Evolutionary conservation across 805 yeast species (phyloP).

Genomic region (Kluyveromyces lactis): DNA sequence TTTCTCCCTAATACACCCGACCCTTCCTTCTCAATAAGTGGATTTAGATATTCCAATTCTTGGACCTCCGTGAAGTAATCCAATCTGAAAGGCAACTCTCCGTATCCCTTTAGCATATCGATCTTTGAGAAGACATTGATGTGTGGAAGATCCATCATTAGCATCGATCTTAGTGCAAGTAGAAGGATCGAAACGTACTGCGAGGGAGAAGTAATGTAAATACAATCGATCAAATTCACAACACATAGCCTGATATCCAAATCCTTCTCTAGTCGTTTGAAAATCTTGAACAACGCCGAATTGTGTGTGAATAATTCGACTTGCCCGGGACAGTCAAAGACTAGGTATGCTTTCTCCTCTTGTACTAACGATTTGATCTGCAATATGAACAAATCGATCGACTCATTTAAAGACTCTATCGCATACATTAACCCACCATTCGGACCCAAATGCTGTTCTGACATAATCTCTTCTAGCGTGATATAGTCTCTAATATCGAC

Average conservation of each 20-base stretch:
- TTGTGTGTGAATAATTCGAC: conserved; percentile 92
- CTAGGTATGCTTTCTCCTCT: conserved; percentile 52
- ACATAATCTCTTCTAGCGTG: conserved; percentile 72
- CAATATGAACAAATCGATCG: conserved; percentile 49
- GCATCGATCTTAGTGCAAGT: conserved; percentile 81
- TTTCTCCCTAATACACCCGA: conserved; percentile 53
- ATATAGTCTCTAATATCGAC: conserved; percentile 73
- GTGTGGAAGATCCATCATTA: conserved; percentile 88
- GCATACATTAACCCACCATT: conserved; percentile 89
- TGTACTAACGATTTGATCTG: conserved; percentile 49
- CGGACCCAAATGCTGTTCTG: conserved; percentile 65
- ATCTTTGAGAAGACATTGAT: conserved; percentile 88
- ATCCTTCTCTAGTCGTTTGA: conserved; percentile 53
- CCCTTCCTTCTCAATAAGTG: conserved; percentile 64
- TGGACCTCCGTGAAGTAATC: conserved; percentile 91
- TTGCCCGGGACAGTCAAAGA: conserved; percentile 94
- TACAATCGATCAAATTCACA: conserved; percentile 77
- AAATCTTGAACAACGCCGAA: conserved; percentile 59
- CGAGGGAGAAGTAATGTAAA: conserved; percentile 76
- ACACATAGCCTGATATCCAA: conserved; percentile 72
- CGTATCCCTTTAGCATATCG: conserved; percentile 70
- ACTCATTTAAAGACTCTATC: conserved; percentile 53
- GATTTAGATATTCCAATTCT: conserved; percentile 61
- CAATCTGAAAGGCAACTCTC: conserved; percentile 70
- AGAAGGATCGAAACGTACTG: conserved; percentile 78